Percentiles rank a stretch among this genome's conserved stretches.
phyloP scores from a whole-genome alignment of 2,329 filamentous ascomycete genomes.

The Arthrobotrys megalospora region DNA sequence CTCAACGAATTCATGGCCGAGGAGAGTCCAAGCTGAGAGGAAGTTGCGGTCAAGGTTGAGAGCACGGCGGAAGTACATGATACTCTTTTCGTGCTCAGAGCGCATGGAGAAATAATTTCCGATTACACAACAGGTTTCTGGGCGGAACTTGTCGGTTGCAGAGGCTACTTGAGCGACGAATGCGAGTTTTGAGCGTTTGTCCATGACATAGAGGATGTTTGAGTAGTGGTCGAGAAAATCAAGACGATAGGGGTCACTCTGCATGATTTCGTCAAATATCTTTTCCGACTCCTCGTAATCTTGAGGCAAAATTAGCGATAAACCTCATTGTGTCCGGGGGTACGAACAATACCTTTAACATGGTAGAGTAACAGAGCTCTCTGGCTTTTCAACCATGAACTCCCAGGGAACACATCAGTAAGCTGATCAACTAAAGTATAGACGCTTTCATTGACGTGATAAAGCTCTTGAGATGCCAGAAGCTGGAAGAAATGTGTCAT shows the following conservation, averaged over 20 bases:
- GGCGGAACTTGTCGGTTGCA: constrained; percentile 92
- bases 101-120: constrained; percentile 97
- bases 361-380: constrained; percentile 91
- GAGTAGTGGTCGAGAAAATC: constrained; percentile 96
- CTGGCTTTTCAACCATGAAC: constrained; percentile 91
- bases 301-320: constrained; percentile 63
- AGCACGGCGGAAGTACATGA: constrained; percentile 96
- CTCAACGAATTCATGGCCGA: constrained; percentile 99
- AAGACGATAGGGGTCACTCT: constrained; percentile 78
- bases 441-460: constrained; percentile 83
- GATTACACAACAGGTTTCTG: constrained; percentile 95
- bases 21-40: constrained; percentile 95
- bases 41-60: constrained; percentile 91
- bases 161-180: constrained; percentile 93
- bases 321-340: neutral
- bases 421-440: constrained; percentile 83
- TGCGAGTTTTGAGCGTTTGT: constrained; percentile 86
- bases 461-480: constrained; percentile 90
- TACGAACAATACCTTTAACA: constrained; percentile 72
- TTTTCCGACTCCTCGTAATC: constrained; percentile 77
- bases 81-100: constrained; percentile 96
- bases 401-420: constrained; percentile 85
- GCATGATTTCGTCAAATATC: constrained; percentile 78
- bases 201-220: constrained; percentile 96
- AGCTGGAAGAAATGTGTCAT: constrained; percentile 95